phyloP scores from a whole-genome alignment of 805 yeast species.

The Pichia nakasei region DNA sequence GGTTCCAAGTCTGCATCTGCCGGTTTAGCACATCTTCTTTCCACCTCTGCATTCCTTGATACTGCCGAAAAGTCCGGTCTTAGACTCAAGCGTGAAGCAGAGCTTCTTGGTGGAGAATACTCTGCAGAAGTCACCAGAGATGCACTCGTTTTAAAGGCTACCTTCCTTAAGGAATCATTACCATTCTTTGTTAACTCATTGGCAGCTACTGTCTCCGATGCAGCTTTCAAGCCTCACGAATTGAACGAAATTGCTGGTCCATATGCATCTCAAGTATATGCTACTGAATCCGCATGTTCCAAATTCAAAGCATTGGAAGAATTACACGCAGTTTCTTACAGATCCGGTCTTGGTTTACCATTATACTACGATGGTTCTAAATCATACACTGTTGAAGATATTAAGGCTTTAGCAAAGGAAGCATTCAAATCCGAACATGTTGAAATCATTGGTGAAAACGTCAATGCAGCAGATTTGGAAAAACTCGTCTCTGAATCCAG shows the following conservation, averaged over 20 bases:
- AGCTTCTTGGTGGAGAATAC: slow-evolving; percentile 82
- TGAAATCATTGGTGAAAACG: slow-evolving; percentile 65
- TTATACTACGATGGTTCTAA: slow-evolving; percentile 60
- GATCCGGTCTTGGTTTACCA: slow-evolving; percentile 82
- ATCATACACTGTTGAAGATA: slow-evolving; percentile 51
- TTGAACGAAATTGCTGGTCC: slow-evolving; percentile 75
- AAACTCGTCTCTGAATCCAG: slow-evolving; percentile 59
- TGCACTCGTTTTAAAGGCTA: slow-evolving; percentile 67
- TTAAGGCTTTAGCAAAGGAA: slow-evolving; percentile 55
- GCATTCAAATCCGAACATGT: slow-evolving; percentile 66
- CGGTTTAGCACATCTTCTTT: slow-evolving; percentile 80
- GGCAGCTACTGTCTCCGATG: slow-evolving; percentile 61
- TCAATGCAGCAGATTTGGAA: slow-evolving; percentile 59
- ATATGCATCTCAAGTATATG: slow-evolving; percentile 56
- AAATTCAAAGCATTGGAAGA: slow-evolving; percentile 61
- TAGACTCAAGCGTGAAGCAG: slow-evolving; percentile 90
- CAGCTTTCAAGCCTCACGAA: slow-evolving; percentile 79
- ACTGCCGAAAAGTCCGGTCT: slow-evolving; percentile 78
- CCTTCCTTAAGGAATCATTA: slow-evolving; percentile 77
- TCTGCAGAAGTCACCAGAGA: slow-evolving; percentile 72
- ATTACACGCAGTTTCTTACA: slow-evolving; percentile 73
- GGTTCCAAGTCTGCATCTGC: slow-evolving; percentile 71
- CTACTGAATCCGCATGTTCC: slow-evolving; percentile 43
- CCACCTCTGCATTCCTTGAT: slow-evolving; percentile 77
- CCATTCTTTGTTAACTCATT: slow-evolving; percentile 87